Percentiles rank a stretch among this genome's conserved stretches.
phyloP scores from a whole-genome alignment of 2,329 filamentous ascomycete species.

The Dactylellina leptospora region DNA sequence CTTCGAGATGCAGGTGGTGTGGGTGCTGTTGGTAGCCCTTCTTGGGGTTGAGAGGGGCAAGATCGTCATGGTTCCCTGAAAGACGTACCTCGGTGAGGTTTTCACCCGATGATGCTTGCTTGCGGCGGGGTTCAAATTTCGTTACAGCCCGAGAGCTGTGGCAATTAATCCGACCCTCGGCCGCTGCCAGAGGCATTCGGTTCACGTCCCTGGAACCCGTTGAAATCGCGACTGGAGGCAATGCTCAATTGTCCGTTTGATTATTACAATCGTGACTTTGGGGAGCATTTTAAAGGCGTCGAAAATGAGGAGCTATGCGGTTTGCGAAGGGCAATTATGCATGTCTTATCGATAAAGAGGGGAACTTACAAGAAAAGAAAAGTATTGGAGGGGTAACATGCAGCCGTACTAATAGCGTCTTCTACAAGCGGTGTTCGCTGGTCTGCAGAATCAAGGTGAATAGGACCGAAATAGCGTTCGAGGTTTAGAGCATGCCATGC shows the following conservation, averaged over 20 bases:
- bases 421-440: constrained; percentile 5
- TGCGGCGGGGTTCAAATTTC: constrained; percentile 9
- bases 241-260: too few species aligned
- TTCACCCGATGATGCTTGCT: constrained; percentile 29
- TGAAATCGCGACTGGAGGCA: too few species aligned
- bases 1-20: constrained; percentile 33
- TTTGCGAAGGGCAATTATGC: too few species aligned
- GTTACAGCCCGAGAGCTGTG: constrained; percentile 27
- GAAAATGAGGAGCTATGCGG: too few species aligned
- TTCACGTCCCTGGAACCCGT: too few species aligned
- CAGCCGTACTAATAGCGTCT: too few species aligned
- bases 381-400: constrained; percentile 41
- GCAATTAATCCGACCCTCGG: constrained; percentile 50
- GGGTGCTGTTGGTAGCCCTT: constrained; percentile 25
- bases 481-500: constrained; percentile 21
- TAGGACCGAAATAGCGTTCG: constrained; percentile 19
- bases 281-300: too few species aligned
- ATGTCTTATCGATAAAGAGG: constrained; percentile 53
- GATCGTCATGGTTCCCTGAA: constrained; percentile 27
- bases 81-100: constrained; percentile 33
- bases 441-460: constrained; percentile 29
- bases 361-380: neutral
- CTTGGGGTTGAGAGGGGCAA: constrained; percentile 46
- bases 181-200: too few species aligned
- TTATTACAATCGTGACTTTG: neutral